phyloP scores from a whole-genome alignment of 2,329 filamentous ascomycete genomes.

The Pseudopyricularia javanii region DNA sequence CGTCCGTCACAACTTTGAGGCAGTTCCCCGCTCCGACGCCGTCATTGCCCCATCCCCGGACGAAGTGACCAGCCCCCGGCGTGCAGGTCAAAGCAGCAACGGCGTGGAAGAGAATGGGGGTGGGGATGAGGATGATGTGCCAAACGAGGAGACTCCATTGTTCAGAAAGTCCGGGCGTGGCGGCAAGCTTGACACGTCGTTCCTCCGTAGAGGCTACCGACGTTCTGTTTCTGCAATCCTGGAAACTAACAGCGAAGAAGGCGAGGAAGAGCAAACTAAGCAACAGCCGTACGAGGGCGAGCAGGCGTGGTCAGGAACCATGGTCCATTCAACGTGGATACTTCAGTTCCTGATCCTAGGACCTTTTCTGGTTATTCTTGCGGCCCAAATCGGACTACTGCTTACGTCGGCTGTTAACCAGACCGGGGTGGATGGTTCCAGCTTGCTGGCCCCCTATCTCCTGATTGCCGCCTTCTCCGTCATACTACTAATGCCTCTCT shows the following conservation, averaged over 20 bases:
- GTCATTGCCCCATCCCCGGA: conserved; percentile 27
- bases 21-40: conserved; percentile 17
- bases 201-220: conserved; percentile 39
- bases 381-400: conserved; percentile 65
- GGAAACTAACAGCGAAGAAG: conserved; percentile 10
- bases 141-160: conserved; percentile 42
- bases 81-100: conserved; percentile 5
- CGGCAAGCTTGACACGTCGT: conserved; percentile 28
- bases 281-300: conserved; percentile 50
- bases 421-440: conserved; percentile 73
- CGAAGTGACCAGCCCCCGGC: conserved; percentile 11
- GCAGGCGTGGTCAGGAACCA: conserved; percentile 69
- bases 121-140: conserved; percentile 22
- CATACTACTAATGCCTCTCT: conserved; percentile 61
- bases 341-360: conserved; percentile 72
- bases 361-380: conserved; percentile 64
- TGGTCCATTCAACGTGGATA: conserved; percentile 80
- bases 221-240: conserved; percentile 27
- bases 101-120: conserved; percentile 7
- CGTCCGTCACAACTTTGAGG: conserved; percentile 21
- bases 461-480: conserved; percentile 55
- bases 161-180: conserved; percentile 11
- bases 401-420: conserved; percentile 62
- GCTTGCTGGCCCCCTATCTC: conserved; percentile 59
- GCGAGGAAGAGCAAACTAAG: conserved; percentile 18